Evolutionary conservation across 1,284 basidiomycete species (phyloP).

Genomic region (Trichosporon sp.): DNA sequence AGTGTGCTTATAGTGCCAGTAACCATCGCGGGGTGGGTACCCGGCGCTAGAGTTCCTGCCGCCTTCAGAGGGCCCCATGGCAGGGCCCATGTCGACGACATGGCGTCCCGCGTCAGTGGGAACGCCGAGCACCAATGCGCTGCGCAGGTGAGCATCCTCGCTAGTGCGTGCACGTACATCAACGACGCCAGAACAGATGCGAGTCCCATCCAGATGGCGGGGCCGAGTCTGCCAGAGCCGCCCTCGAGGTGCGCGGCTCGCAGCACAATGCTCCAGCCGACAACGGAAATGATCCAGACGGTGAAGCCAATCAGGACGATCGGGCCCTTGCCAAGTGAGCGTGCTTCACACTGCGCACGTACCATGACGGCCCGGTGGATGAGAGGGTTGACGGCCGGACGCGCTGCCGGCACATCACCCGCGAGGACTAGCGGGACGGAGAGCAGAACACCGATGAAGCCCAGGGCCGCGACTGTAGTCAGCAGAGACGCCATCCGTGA

Average conservation of each 20-base stretch:
- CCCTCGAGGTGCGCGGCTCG: constrained; percentile 14
- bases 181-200: constrained; percentile 22
- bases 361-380: background rate
- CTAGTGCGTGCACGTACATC: background rate
- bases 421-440: constrained; percentile 42
- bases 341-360: background rate
- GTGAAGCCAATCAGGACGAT: constrained; percentile 18
- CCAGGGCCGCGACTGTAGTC: constrained; percentile 33
- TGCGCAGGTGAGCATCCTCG: background rate
- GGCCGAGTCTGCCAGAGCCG: background rate
- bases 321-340: background rate
- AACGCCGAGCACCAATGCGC: background rate
- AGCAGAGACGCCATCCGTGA: background rate
- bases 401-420: constrained; percentile 30
- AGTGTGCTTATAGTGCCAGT: constrained; percentile 47
- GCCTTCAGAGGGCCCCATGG: background rate
- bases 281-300: constrained; percentile 43
- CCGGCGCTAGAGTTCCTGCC: background rate
- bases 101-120: background rate
- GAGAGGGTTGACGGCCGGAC: background rate
- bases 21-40: constrained; percentile 29
- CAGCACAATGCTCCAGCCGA: constrained; percentile 44
- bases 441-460: constrained; percentile 39
- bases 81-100: background rate
- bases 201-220: constrained; percentile 45